Evolutionary conservation across 495 filamentous ascomycete genomes (phyloP), one percentile per base, ranked within the genome.

Genomic region (Xylona heveae): DNA sequence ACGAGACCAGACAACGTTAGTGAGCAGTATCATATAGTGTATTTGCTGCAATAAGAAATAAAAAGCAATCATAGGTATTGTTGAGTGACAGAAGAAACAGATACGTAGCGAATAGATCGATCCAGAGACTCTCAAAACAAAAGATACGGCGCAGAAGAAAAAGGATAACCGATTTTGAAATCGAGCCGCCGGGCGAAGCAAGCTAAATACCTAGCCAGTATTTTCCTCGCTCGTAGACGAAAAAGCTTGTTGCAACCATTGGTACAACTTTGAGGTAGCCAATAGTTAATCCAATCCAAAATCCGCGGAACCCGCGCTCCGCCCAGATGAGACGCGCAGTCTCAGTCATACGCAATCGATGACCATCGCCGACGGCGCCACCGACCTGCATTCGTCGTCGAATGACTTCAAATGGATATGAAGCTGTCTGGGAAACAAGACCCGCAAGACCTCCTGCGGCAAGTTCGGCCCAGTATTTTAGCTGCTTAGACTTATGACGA

Each of bases 241-340:
- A 75, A 47, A 74, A 72, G 47, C 71, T 73, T 26, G 75, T 76
- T 19, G 88, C 88, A 35, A 55, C 69, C 79, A 97, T 78, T 2
- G 88, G 88, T 33, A 94, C 58, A 34, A 97, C 68, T 57, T 97
- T 97, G 35, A 81, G 60, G 45, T 97, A 97, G 8, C 88, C 88
- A 48, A 97, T 94, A 3, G 75, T 78, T 49, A 97, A 52, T 0
- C 88, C 88, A 15, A 95, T 77, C 55, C 74, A 97, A 52, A 90
- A 97, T 1, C 88, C 88, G 21, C 65, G 60, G 39, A 75, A 57
- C 1, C 88, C 90, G 13, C 60, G 61, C 53, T 88, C 82, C 38
- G 59, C 49, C 46, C 63, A 76, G 38, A 97, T 84, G 42, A 62
- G 60, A 33, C 49, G 54, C 15, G 67, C 73, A 1, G 82, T 92